Evolutionary conservation across 345 rosid species (phyloP).

Genomic region (Gynandropsis gynandra): DNA sequence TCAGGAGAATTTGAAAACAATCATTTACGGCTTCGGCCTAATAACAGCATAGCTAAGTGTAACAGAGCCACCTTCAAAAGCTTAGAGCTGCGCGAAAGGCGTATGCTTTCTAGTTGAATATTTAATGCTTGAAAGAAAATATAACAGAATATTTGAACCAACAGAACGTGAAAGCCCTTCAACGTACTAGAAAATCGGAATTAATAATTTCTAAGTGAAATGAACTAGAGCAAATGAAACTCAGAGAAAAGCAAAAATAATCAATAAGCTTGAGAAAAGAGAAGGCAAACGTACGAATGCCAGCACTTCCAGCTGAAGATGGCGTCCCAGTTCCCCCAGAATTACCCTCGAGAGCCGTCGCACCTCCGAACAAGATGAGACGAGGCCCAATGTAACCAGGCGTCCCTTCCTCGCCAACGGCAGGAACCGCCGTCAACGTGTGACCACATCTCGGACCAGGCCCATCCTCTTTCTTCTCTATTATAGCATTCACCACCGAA

Average conservation of each 20-base stretch:
- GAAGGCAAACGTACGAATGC: slow-evolving; percentile 68
- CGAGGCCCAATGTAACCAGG: slow-evolving; percentile 76
- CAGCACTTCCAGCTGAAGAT: slow-evolving; percentile 92
- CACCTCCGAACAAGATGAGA: slow-evolving; percentile 91
- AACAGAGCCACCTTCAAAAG: too few species aligned
- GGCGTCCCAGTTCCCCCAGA: slow-evolving; percentile 84
- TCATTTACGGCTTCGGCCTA: too few species aligned
- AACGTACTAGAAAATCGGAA: too few species aligned
- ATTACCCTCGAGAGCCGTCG: slow-evolving; percentile 95
- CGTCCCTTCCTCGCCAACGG: slow-evolving; percentile 91
- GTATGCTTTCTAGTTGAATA: too few species aligned
- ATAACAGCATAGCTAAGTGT: too few species aligned
- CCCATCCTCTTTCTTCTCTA: slow-evolving; percentile 91
- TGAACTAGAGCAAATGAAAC: not conserved
- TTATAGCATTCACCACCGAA: slow-evolving; percentile 63
- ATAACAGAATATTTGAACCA: too few species aligned
- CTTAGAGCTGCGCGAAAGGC: too few species aligned
- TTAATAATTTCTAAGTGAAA: not conserved
- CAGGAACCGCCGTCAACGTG: slow-evolving; percentile 84
- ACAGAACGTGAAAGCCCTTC: too few species aligned
- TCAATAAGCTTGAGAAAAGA: slow-evolving; percentile 11
- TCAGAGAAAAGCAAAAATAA: not conserved
- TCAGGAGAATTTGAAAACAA: too few species aligned
- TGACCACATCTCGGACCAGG: slow-evolving; percentile 99
- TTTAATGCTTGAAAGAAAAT: too few species aligned